A percentile compares a stretch with the other conserved stretches of the same genome.
phyloP scores from a whole-genome alignment of 768 basidiomycete species.

The Psilocybe cyanescens region DNA sequence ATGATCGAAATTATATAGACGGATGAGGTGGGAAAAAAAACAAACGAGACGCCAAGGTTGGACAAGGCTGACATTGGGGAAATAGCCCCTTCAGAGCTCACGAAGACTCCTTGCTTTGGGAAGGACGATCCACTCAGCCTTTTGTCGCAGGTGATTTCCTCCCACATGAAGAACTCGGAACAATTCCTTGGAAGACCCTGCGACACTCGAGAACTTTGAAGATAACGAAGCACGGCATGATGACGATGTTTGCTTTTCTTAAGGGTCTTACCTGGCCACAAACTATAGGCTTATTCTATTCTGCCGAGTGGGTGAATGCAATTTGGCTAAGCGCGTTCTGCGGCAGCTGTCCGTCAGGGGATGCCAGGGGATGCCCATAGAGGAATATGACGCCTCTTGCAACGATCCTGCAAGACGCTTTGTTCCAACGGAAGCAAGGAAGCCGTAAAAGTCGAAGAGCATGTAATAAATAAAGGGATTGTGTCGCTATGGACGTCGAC shows the following conservation, averaged over 20 bases:
- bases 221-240: not conserved
- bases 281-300: constrained; percentile 13
- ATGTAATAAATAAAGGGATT: constrained; percentile 11
- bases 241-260: not conserved
- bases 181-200: not conserved
- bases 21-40: constrained; percentile 9
- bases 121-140: not conserved
- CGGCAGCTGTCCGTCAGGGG: not conserved
- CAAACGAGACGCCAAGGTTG: constrained; percentile 13
- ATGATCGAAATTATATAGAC: constrained; percentile 22
- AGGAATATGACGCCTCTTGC: not conserved
- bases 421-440: constrained; percentile 17
- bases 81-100: constrained; percentile 21
- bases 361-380: not conserved
- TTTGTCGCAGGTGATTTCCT: not conserved
- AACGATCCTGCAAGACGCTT: constrained; percentile 9
- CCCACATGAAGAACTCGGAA: not conserved
- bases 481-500: constrained; percentile 32
- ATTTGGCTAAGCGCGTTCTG: not conserved
- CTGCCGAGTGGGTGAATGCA: constrained; percentile 11
- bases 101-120: not conserved
- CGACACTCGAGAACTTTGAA: not conserved
- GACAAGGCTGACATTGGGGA: constrained; percentile 15
- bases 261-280: not conserved
- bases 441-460: not conserved